These are phyloP conservation scores for Collybiopsis luxurians DNA, from an alignment of 768 basidiomycete genomes.

Conservation along the genomic window DNA sequence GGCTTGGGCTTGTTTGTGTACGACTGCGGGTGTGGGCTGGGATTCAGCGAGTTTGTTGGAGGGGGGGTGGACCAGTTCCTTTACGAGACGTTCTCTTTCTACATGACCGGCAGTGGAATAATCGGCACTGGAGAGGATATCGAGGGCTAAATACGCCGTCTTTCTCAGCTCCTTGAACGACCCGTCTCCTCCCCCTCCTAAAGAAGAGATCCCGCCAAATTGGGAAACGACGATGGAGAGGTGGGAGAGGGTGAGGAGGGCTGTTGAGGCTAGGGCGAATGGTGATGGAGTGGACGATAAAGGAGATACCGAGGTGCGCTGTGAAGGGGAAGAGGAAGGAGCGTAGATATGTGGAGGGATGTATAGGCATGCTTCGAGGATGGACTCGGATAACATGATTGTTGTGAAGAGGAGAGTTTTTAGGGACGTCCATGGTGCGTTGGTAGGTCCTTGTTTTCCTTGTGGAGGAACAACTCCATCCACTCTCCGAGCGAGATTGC, in stretches of 20 bases:
- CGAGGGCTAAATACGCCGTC: slow-evolving; percentile 74
- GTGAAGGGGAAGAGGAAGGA: slow-evolving; percentile 5
- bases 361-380: slow-evolving; percentile 55
- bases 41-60: no score
- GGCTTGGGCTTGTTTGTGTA: no score
- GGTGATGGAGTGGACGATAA: slow-evolving; percentile 27
- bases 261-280: slow-evolving; percentile 48
- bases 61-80: slow-evolving; percentile 6
- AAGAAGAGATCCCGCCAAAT: slow-evolving; percentile 70
- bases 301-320: no score
- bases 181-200: slow-evolving; percentile 26
- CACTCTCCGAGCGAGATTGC: slow-evolving; percentile 16
- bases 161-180: slow-evolving; percentile 73
- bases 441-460: no score
- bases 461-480: slow-evolving; percentile 24
- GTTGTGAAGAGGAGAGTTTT: slow-evolving; percentile 76
- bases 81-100: slow-evolving; percentile 29
- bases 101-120: slow-evolving; percentile 21
- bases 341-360: slow-evolving; percentile 36
- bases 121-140: slow-evolving; percentile 51
- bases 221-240: slow-evolving; percentile 77
- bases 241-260: slow-evolving; percentile 58
- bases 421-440: slow-evolving; percentile 55
- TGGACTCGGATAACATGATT: slow-evolving; percentile 66
- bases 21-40: no score